Evolutionary conservation across 805 yeast genomes (phyloP).

Genomic region (Ogataea neopini): DNA sequence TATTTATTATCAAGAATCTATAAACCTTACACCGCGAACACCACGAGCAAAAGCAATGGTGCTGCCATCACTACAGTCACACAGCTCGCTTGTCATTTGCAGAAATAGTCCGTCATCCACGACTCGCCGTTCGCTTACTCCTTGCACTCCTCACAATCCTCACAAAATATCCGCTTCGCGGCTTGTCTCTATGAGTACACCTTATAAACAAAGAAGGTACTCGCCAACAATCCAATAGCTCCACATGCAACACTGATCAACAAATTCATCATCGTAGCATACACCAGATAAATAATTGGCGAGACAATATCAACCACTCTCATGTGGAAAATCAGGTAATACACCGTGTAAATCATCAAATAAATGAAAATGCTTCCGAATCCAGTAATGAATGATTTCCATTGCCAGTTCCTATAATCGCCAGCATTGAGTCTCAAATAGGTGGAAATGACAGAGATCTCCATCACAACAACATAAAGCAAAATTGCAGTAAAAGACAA

Average conservation of each 20-base stretch:
- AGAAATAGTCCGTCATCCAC: too few species aligned
- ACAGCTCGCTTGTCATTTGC: too few species aligned
- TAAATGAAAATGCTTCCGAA: slow-evolving; percentile 70
- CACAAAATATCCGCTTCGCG: too few species aligned
- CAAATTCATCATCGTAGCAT: slow-evolving; percentile 63
- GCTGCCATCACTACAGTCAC: too few species aligned
- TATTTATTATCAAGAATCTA: too few species aligned
- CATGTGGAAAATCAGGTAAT: slow-evolving; percentile 60
- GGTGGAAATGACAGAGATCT: slow-evolving; percentile 68
- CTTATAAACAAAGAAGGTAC: slow-evolving; percentile 62
- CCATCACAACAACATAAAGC: slow-evolving; percentile 62
- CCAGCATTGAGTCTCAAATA: slow-evolving; percentile 54
- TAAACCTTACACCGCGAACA: too few species aligned
- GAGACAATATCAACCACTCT: slow-evolving; percentile 69
- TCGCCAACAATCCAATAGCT: slow-evolving; percentile 67
- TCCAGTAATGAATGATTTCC: slow-evolving; percentile 76
- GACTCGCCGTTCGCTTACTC: too few species aligned
- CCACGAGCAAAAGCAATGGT: too few species aligned
- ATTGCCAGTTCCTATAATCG: slow-evolving; percentile 74
- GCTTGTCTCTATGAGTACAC: slow-evolving; percentile 63
- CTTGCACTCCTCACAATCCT: too few species aligned
- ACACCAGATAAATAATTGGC: slow-evolving; percentile 65
- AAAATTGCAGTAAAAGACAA: slow-evolving; percentile 60
- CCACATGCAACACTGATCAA: slow-evolving; percentile 74
- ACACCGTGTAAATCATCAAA: slow-evolving; percentile 64